Evolutionary conservation across 2,329 filamentous ascomycete species (phyloP), one percentile per base, ranked within the genome.

Genomic region (Apiospora rasikravindrae): DNA sequence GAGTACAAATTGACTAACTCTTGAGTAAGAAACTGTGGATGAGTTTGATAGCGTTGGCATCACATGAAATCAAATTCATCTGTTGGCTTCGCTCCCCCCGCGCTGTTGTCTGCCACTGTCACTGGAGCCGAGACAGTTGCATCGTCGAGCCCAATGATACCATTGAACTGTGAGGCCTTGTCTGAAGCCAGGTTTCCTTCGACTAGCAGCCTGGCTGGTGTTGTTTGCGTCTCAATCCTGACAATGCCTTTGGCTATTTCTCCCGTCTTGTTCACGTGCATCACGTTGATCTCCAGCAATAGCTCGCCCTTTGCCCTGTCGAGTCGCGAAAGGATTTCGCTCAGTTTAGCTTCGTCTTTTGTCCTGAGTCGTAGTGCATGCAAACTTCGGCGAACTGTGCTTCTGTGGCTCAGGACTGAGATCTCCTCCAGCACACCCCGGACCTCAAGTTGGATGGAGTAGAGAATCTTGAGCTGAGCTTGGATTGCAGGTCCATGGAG

Each of bases 401-500:
- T 69, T 29, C 24, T 51, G 16, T 24, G 45, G 14, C 42, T 33
- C 45, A 33, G 44, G 10, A 40, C n/a, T 3, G 49, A 40, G n/a
- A 70, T 44, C 47, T n/a, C 24, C 33, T 70, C 10, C 24, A 70
- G 24, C 11, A 70, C 24, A 2, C 10, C 13, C 40, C 37, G 6
- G 2, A 70, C 49, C 8, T 70, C 68, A 7, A 33, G 37, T 24
- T 40, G 37, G 19, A 70, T 29, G 22, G 45, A 53, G 16, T 44
- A 37, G 22, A 69, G 13, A 11, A 51, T 51, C 16, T 37, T 19
- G 67, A 72, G 24, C 40, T 70, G 71, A 4, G 22, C n/a, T 10
- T 69, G 40, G 26, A 72, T 72, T 10, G 67, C 67, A 26, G 14
- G 40, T 11, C 42, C 66, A 22, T 67, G 67, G 7, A 72, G 40